Conservation (phyloP, 176 grass and related monocot genomes). For the Oryza longistaminata region DNA sequence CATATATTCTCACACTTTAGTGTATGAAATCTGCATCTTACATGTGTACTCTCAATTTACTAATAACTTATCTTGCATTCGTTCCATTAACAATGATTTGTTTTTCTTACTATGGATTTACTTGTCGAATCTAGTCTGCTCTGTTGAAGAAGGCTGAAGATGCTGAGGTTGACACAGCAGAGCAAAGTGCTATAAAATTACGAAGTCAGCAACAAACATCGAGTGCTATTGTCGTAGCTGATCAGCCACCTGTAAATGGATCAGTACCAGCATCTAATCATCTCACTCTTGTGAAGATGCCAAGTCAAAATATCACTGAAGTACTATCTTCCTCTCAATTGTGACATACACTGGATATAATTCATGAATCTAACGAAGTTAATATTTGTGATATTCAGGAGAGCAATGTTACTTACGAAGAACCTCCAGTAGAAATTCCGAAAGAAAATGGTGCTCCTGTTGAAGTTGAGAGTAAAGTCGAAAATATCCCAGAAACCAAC, state of each 20-base stretch:
- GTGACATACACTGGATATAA: slow-evolving; percentile 17
- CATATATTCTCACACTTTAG: not conserved
- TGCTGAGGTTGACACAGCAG: slow-evolving; percentile 95
- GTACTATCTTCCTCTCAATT: slow-evolving; percentile 25
- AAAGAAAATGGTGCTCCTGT: slow-evolving; percentile 69
- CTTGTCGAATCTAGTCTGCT: slow-evolving; percentile 79
- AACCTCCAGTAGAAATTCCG: slow-evolving; percentile 37
- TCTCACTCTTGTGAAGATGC: slow-evolving; percentile 89
- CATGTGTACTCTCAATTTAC: not conserved
- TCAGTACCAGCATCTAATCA: slow-evolving; percentile 59
- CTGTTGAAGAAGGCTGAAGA: slow-evolving; percentile 98
- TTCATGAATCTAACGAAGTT: slow-evolving; percentile 8
- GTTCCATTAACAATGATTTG: slow-evolving; percentile 6
- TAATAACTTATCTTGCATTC: slow-evolving; percentile 1
- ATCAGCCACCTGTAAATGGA: slow-evolving; percentile 74
- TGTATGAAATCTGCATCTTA: not conserved
- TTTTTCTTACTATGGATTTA: slow-evolving; percentile 33
- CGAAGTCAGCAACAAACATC: slow-evolving; percentile 93
- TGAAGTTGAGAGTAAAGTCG: slow-evolving; percentile 43
- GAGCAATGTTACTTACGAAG: slow-evolving; percentile 47
- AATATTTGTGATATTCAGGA: slow-evolving; percentile 61
- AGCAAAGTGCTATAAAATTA: slow-evolving; percentile 98
- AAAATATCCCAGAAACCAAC: slow-evolving; percentile 18
- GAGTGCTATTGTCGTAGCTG: slow-evolving; percentile 81
- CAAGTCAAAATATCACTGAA: slow-evolving; percentile 73